Evolutionary conservation across 2,329 filamentous ascomycete genomes (phyloP).

Genomic region (Stachybotrys chlorohalonatus): DNA sequence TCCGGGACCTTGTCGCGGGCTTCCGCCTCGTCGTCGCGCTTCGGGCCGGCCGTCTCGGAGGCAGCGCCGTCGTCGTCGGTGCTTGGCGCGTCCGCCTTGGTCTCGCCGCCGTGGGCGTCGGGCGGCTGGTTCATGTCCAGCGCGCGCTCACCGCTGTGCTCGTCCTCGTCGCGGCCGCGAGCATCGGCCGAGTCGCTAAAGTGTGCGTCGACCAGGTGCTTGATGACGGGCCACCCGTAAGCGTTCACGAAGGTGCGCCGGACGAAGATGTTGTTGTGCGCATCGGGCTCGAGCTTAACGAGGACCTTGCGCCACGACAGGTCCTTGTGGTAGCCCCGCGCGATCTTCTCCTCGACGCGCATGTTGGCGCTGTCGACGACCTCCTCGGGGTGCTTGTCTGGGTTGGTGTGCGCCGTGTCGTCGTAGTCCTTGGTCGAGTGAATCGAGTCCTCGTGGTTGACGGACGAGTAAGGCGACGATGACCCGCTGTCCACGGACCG

Average conservation of each 20-base stretch:
- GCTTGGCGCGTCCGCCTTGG: constrained; percentile 20
- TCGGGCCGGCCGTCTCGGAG: constrained; percentile 16
- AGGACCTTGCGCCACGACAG: constrained; percentile 95
- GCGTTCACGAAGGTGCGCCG: constrained; percentile 95
- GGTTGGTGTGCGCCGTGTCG: constrained; percentile 37
- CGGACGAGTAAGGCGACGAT: constrained; percentile 23
- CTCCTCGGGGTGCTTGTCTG: constrained; percentile 28
- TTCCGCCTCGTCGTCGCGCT: constrained; percentile 20
- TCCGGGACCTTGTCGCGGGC: constrained; percentile 37
- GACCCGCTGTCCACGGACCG: constrained; percentile 15
- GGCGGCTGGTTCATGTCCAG: constrained; percentile 47
- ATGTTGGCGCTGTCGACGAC: constrained; percentile 56
- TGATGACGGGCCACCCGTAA: constrained; percentile 93
- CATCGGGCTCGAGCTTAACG: constrained; percentile 89
- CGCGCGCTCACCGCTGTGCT: constrained; percentile 60
- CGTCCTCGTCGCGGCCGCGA: constrained; percentile 56
- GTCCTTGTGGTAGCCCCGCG: constrained; percentile 84
- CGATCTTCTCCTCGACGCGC: constrained; percentile 96
- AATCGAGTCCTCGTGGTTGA: constrained; percentile 32
- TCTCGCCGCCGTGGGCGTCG: constrained; percentile 58
- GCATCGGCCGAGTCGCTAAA: constrained; percentile 65
- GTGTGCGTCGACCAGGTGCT: constrained; percentile 90
- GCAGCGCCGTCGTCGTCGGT: constrained; percentile 11
- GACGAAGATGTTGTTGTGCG: constrained; percentile 97
- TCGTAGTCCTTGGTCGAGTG: constrained; percentile 42